Percentiles rank a stretch among this genome's conserved stretches.
Evolutionary conservation across 257 asterid species (phyloP).

Genomic region (Penstemon barbatus): DNA sequence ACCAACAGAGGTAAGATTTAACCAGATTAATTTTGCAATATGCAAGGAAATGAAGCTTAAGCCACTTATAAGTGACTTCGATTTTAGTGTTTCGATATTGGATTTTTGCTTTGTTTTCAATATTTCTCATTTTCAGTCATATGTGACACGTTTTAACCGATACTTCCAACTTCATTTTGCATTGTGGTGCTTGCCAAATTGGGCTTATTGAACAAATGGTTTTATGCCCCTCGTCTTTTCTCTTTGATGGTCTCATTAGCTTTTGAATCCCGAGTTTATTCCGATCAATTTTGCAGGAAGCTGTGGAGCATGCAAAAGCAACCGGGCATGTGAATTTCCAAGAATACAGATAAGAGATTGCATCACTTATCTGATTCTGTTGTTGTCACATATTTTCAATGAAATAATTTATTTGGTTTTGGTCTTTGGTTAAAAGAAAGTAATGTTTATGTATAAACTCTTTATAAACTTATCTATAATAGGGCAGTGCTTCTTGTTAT

Average conservation of each 20-base stretch:
- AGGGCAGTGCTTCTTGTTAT: too few species aligned
- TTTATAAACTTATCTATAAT: too few species aligned
- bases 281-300: conserved; percentile 60
- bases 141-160: conserved; percentile 37
- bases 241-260: neutral
- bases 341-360: conserved; percentile 55
- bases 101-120: too few species aligned
- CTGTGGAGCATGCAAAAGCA: conserved; percentile 85
- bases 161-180: conserved; percentile 85
- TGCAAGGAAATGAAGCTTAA: too few species aligned
- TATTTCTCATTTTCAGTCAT: neutral
- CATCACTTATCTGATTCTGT: too few species aligned
- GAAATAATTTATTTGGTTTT: too few species aligned
- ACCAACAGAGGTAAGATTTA: conserved; percentile 74
- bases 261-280: neutral
- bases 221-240: conserved; percentile 8
- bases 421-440: too few species aligned
- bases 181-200: conserved; percentile 92
- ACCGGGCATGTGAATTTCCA: conserved; percentile 97
- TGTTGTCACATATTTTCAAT: too few species aligned
- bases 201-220: conserved; percentile 95
- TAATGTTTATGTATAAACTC: too few species aligned
- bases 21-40: too few species aligned
- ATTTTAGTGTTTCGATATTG: too few species aligned
- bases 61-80: too few species aligned